Evolutionary conservation across 176 grass and related monocot genomes (phyloP), one percentile per base, ranked within the genome.

Genomic region (Oropetium thomaeum): DNA sequence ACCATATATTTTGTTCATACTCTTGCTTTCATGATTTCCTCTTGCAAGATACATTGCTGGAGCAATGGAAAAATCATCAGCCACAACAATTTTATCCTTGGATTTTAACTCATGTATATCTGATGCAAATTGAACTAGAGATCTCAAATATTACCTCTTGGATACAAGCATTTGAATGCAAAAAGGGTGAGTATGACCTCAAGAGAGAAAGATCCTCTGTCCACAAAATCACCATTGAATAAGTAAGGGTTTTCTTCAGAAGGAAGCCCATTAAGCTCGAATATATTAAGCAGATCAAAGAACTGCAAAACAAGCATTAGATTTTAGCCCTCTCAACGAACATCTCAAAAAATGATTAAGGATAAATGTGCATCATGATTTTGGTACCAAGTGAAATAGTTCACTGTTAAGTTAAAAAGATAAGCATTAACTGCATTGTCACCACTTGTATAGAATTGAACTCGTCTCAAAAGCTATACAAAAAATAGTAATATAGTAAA

Each of bases 1-100:
- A 54, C 95, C 95, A 79, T 98, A 98, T 70, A 97, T 98, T 75
- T 98, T 98, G 73, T 98, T 94, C 95, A 98, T 98, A 63, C 84
- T 91, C 83, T 83, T 98, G 84, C 91, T 98, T 85, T 98, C 89
- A 73, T 98, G 95, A 41, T 98, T 94, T 83, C 96, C 91, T 67
- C 96, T 89, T 73, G 96, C 86, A 52, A 95, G 80, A 75, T 88
- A 81, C 91, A 98, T 98, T 67, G 86, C 91, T 98, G 82, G 41
- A 83, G 66, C 47, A 82, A 72, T 34, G 9, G 53, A 58, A 58
- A 58, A 58, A 27, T 14, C 54, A 58, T 58, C 25, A 58, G 1
- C n/a, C n/a, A n/a, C 54, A 58, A 58, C 2, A 54, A 54, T 25
- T 25, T 25, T 27, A 28, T 28, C 1, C 1, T 13, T 13, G 10